A percentile compares a stretch with the other conserved stretches of the same genome.
phyloP scores from a whole-genome alignment of 164 flowering plant species.

The Pachysandra terminalis region DNA sequence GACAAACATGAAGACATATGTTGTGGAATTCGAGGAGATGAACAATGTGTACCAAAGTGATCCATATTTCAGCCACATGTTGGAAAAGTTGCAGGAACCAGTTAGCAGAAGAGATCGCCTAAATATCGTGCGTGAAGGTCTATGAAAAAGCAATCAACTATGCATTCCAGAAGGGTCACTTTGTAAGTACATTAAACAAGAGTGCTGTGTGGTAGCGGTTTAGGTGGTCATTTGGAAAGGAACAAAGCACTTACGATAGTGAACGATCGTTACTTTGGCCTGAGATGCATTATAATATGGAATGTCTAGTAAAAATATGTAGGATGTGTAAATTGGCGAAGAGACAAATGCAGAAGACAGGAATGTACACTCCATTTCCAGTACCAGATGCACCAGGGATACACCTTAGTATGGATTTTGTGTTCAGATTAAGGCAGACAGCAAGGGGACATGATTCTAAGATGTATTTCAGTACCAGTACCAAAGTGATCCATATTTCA shows the following conservation, averaged over 20 bases:
- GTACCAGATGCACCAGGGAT: no score
- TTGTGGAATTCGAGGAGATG: no score
- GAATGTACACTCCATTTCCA: background rate
- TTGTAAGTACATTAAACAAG: background rate
- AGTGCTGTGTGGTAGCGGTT: constrained; percentile 2
- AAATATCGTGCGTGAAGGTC: background rate
- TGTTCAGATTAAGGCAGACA: background rate
- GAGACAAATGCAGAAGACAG: background rate
- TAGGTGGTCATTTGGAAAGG: background rate
- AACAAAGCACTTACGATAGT: background rate
- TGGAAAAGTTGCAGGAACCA: no score
- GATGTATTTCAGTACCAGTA: background rate
- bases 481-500: background rate
- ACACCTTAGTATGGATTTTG: constrained; percentile 4
- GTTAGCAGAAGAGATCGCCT: background rate
- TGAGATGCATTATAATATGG: background rate
- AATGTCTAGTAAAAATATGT: background rate
- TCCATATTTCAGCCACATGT: no score
- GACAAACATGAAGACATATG: no score
- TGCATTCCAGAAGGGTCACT: no score
- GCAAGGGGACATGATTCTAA: background rate
- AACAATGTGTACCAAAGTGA: no score
- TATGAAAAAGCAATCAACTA: background rate
- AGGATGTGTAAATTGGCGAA: background rate
- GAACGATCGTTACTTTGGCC: background rate